These are phyloP conservation scores for Sclerotinia nivalis DNA, from an alignment of 2,329 filamentous ascomycete species.

Conservation along the genomic window DNA sequence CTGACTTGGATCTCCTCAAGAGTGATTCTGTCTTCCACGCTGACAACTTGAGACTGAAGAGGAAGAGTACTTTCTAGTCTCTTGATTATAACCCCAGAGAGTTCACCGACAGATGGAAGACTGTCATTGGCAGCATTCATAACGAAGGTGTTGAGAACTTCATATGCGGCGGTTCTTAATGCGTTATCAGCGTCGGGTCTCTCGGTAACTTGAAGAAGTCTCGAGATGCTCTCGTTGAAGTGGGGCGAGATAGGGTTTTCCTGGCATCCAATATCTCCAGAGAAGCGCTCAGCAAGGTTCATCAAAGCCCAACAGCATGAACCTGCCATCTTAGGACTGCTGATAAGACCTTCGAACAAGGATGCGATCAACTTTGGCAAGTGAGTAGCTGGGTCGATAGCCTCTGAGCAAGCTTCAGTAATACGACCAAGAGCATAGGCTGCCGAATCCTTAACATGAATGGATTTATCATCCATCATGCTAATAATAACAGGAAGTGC, in stretches of 20 bases:
- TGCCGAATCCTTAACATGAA: constrained; percentile 93
- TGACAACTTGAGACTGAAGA: constrained; percentile 90
- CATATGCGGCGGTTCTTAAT: constrained; percentile 92
- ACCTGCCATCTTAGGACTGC: constrained; percentile 93
- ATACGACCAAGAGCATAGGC: constrained; percentile 95
- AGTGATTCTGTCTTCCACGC: constrained; percentile 92
- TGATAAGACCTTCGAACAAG: constrained; percentile 85
- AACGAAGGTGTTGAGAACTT: constrained; percentile 94
- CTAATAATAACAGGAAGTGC: constrained; percentile 86
- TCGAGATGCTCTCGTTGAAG: constrained; percentile 88
- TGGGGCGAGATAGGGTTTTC: constrained; percentile 85
- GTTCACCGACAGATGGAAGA: constrained; percentile 72
- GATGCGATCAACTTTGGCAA: constrained; percentile 83
- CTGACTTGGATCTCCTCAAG: constrained; percentile 98
- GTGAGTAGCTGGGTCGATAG: constrained; percentile 82
- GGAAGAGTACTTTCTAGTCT: constrained; percentile 87
- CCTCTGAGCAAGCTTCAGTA: constrained; percentile 87
- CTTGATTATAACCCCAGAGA: constrained; percentile 87
- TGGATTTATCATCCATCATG: constrained; percentile 84
- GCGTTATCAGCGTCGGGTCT: constrained; percentile 80
- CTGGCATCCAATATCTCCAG: constrained; percentile 74
- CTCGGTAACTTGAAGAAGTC: constrained; percentile 82
- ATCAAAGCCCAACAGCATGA: constrained; percentile 99
- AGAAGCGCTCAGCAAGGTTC: constrained; percentile 96
- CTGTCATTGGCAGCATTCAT: constrained; percentile 87